Evolutionary conservation across 305 asterid genomes (phyloP).

Genomic region (Ajuga reptans): DNA sequence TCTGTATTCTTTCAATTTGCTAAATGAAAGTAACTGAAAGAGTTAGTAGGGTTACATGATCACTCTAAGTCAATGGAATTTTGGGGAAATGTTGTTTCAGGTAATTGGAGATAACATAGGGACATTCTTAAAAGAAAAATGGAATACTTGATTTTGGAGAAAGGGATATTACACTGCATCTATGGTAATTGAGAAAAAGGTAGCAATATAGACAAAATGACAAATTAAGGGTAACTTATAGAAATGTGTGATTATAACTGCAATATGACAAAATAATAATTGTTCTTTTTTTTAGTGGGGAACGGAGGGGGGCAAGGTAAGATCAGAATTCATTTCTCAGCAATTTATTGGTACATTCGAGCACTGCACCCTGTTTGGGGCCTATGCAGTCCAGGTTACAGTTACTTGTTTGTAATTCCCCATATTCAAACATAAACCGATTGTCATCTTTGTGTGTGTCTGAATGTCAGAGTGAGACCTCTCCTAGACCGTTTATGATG

Average conservation of each 20-base stretch:
- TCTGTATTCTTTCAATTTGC: neutral
- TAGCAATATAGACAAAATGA: neutral
- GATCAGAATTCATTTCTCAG: neutral
- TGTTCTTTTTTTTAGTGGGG: neutral
- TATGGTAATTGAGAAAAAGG: neutral
- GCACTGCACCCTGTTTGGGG: neutral
- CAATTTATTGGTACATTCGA: neutral
- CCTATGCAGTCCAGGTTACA: neutral
- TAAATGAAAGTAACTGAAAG: neutral
- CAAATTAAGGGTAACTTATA: neutral
- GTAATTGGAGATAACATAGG: neutral
- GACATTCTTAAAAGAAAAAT: neutral
- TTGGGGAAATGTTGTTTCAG: neutral
- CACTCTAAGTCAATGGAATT: neutral
- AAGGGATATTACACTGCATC: neutral
- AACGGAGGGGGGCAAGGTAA: neutral
- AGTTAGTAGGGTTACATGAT: neutral
- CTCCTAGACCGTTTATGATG: neutral
- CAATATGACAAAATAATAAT: neutral
- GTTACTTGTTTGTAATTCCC: neutral
- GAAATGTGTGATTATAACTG: neutral
- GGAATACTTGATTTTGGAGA: neutral
- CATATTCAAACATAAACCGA: constrained; percentile 2
- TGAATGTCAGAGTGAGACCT: too few species aligned
- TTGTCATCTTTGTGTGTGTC: too few species aligned